Evolutionary conservation across 768 basidiomycete species (phyloP), one percentile per base, ranked within the genome.

Genomic region (Lentinula aciculospora): DNA sequence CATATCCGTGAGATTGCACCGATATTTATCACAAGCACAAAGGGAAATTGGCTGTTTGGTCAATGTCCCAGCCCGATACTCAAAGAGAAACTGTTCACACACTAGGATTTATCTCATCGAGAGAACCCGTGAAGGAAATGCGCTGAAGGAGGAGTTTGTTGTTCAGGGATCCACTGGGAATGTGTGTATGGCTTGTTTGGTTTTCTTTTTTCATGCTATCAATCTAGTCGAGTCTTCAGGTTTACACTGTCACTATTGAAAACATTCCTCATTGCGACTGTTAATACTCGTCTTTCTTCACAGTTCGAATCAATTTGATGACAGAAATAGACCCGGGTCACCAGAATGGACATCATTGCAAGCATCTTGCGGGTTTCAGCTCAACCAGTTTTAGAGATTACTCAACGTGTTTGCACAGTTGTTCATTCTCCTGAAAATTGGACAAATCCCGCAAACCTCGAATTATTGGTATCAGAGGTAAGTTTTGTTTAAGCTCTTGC

Each of bases 311-410:
- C 10, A 9, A 15, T 9, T 37, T 29, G 19, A 17, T 31, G 8
- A 8, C 45, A 42, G 17, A 12, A 3, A 27, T 31, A 56, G 39
- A 42, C 31, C 54, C 54, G 2, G 54, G 45, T 36, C 40, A 45
- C 25, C 54, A 44, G 40, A 56, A 56, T 32, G 54, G 54, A 7
- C 39, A 56, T 15, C 54, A 56, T 32, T 56, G 54, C 54, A 56
- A 56, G 32, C 54, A 56, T 36, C 39, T 56, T 7, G 54, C 32
- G 27, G 12, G 54, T 45, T 29, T n/a, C 19, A 49, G 7, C 13
- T 15, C 46, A 34, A 13, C 28, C 4, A n/a, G n/a, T n/a, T n/a
- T n/a, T n/a, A n/a, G n/a, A n/a, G n/a, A n/a, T n/a, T n/a, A n/a
- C n/a, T n/a, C n/a, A n/a, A n/a, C n/a, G n/a, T n/a, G n/a, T n/a